Percentiles rank a stretch among this genome's conserved stretches.
Evolutionary conservation across 2,329 filamentous ascomycete genomes (phyloP).

Genomic region (Albophoma yamanashiensis): DNA sequence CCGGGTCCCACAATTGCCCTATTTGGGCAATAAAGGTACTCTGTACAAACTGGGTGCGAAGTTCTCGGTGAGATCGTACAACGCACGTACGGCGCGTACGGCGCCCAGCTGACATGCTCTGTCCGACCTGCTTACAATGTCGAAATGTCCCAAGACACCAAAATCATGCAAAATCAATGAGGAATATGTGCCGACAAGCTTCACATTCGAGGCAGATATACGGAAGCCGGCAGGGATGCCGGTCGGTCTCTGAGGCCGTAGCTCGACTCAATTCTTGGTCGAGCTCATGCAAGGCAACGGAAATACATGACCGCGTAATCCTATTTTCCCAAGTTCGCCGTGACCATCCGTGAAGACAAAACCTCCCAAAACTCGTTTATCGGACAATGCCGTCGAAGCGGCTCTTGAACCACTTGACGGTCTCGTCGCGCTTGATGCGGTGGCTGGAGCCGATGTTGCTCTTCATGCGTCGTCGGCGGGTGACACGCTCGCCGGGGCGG

Average conservation of each 20-base stretch:
- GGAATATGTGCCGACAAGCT: not conserved
- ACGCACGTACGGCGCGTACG: too few species aligned
- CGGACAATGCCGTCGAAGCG: constrained; percentile 98
- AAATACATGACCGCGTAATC: constrained; percentile 26
- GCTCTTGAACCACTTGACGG: constrained; percentile 86
- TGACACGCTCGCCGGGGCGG: constrained; percentile 95
- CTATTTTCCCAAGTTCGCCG: constrained; percentile 26
- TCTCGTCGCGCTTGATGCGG: constrained; percentile 91
- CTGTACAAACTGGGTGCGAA: not conserved
- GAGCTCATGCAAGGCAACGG: constrained; percentile 39
- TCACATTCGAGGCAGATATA: constrained; percentile 27
- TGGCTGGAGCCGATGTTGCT: constrained; percentile 76
- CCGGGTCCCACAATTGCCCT: not conserved
- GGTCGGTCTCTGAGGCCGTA: constrained; percentile 66
- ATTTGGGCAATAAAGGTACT: not conserved
- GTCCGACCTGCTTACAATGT: not conserved
- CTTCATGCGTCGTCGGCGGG: constrained; percentile 87
- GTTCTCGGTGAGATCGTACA: not conserved
- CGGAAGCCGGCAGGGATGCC: constrained; percentile 55
- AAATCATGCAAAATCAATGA: not conserved
- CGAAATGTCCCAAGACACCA: not conserved
- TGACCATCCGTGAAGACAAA: constrained; percentile 27
- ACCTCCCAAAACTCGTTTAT: constrained; percentile 46
- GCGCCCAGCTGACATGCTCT: not conserved
- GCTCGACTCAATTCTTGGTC: constrained; percentile 48